A percentile compares a stretch with the other conserved stretches of the same genome.
phyloP scores from a whole-genome alignment of 2,329 filamentous ascomycete genomes.

The Geosmithia putterillii region DNA sequence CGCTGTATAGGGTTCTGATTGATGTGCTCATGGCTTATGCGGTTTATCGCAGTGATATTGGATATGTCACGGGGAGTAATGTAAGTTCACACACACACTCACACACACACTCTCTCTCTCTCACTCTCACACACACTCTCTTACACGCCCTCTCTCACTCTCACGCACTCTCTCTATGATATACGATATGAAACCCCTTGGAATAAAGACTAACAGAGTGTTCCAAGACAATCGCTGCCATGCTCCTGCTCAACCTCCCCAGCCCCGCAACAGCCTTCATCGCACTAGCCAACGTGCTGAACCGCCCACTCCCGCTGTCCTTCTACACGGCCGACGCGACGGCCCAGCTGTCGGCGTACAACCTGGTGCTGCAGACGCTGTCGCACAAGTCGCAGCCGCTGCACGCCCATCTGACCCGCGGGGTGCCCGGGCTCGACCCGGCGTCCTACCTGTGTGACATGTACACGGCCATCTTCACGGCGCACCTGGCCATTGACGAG shows the following conservation, averaged over 20 bases:
- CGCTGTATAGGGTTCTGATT: conserved; percentile 54
- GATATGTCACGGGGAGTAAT: conserved; percentile 63
- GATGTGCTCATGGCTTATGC: conserved; percentile 69
- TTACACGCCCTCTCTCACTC: neutral
- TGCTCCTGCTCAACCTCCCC: conserved; percentile 61
- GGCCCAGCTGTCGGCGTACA: conserved; percentile 58
- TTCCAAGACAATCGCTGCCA: conserved; percentile 54
- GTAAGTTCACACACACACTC: conserved; percentile 31
- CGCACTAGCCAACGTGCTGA: conserved; percentile 63
- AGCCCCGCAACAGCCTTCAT: conserved; percentile 54
- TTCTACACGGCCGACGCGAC: conserved; percentile 60
- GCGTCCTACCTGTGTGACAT: conserved; percentile 45
- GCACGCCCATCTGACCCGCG: conserved; percentile 48
- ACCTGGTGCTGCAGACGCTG: conserved; percentile 55
- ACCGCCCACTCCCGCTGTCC: conserved; percentile 60
- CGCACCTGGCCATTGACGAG: conserved; percentile 52
- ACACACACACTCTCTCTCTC: neutral
- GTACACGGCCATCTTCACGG: conserved; percentile 54
- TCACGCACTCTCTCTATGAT: too few relatives aligned
- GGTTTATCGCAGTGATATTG: conserved; percentile 73
- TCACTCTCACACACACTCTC: neutral
- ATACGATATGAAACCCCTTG: too few relatives aligned
- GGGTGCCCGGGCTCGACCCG: conserved; percentile 29
- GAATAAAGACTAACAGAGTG: neutral
- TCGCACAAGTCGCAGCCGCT: conserved; percentile 51